Conservation (phyloP, 192 early-diverging fungal species). For the Gaertneriomyces sp. region DNA sequence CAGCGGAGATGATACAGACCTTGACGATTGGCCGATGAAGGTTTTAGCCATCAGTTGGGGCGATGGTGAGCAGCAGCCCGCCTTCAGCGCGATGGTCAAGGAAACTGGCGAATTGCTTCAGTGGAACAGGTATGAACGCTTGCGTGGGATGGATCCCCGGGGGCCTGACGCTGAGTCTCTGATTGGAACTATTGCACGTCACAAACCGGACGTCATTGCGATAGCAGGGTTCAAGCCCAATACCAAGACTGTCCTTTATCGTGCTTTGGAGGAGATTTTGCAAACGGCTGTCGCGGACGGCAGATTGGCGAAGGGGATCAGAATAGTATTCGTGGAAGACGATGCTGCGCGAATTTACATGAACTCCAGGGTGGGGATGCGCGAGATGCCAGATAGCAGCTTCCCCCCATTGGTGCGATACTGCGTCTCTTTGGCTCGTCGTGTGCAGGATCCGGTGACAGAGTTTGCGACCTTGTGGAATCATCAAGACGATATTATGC, state of each 20-base stretch:
- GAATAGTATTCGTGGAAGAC: constrained; percentile 76
- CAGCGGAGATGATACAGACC: constrained; percentile 20
- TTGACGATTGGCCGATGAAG: constrained; percentile 46
- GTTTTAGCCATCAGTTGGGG: constrained; percentile 72
- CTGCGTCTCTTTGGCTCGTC: constrained; percentile 77
- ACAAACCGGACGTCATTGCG: constrained; percentile 72
- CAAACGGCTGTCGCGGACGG: constrained; percentile 5
- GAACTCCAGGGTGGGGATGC: constrained; percentile 65
- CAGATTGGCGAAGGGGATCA: constrained; percentile 11
- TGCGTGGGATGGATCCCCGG: constrained; percentile 31
- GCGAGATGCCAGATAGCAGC: constrained; percentile 62
- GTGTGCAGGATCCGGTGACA: constrained; percentile 75
- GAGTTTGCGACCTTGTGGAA: constrained; percentile 78
- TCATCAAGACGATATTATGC: constrained; percentile 40
- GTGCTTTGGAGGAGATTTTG: constrained; percentile 53
- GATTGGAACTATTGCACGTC: constrained; percentile 3
- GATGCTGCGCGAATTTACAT: constrained; percentile 84
- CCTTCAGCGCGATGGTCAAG: constrained; percentile 67
- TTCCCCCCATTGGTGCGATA: constrained; percentile 73
- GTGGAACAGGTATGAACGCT: constrained; percentile 55
- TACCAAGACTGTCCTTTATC: constrained; percentile 68
- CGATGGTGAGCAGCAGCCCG: constrained; percentile 59
- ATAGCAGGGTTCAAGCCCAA: constrained; percentile 74
- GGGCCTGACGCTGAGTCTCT: constrained; percentile 21
- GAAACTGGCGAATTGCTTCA: constrained; percentile 70